These are phyloP conservation scores for Vaccinium darrowii DNA, from an alignment of 148 eudicot species.

Conservation along the genomic window DNA sequence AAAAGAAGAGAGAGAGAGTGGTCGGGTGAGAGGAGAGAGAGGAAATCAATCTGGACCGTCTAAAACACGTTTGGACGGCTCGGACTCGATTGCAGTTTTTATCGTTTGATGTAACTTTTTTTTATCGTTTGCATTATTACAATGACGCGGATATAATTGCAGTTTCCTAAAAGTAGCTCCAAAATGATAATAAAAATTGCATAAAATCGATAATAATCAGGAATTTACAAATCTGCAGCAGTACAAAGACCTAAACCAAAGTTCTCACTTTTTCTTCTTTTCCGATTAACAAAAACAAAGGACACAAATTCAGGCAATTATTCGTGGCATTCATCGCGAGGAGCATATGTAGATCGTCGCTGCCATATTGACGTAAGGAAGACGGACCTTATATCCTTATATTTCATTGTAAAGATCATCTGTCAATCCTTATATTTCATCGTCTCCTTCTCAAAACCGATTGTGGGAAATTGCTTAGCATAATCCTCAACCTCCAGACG, in stretches of 20 bases:
- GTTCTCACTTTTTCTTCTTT: not conserved
- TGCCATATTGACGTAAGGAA: not conserved
- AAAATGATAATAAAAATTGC: not conserved
- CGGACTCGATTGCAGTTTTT: too few relatives aligned
- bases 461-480: constrained; percentile 94
- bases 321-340: not conserved
- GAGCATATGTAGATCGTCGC: not conserved
- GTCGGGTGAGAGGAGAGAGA: too few relatives aligned
- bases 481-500: constrained; percentile 83
- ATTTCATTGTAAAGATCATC: constrained; percentile 6
- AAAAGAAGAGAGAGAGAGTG: too few relatives aligned
- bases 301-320: not conserved
- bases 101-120: too few relatives aligned
- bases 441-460: constrained; percentile 87
- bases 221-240: not conserved
- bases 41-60: too few relatives aligned
- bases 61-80: too few relatives aligned
- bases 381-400: not conserved
- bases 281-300: not conserved
- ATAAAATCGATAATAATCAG: not conserved
- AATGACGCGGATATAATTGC: not conserved
- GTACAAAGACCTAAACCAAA: too few relatives aligned
- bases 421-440: constrained; percentile 89
- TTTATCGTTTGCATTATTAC: not conserved
- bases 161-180: not conserved